Conservation (phyloP, 345 rosid genomes). For the Nephelium lappaceum region DNA sequence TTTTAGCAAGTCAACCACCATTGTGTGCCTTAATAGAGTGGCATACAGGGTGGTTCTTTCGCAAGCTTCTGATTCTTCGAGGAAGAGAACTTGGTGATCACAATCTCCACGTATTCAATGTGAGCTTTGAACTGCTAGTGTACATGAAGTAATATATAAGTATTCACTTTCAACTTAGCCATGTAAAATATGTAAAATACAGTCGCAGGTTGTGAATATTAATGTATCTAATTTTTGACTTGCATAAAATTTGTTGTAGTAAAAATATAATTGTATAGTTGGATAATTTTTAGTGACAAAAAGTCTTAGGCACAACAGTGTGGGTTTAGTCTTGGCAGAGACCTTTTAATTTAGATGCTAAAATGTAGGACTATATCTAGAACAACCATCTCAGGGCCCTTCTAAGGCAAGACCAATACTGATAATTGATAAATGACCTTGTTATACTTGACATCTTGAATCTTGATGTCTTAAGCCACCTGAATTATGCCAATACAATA, state of each 20-base stretch:
- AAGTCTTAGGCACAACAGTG: not conserved
- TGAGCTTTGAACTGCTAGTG: slow-evolving; percentile 36
- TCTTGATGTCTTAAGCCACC: not conserved
- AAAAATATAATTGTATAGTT: not conserved
- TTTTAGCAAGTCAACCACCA: slow-evolving; percentile 45
- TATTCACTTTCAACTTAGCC: not conserved
- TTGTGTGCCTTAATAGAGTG: slow-evolving; percentile 30
- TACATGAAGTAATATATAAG: not conserved
- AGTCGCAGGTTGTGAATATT: not conserved
- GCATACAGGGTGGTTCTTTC: slow-evolving; percentile 64
- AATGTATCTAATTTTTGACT: not conserved
- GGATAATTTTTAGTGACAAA: not conserved
- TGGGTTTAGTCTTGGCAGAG: not conserved
- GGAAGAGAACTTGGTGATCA: slow-evolving; percentile 38
- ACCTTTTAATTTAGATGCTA: not conserved
- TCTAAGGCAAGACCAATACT: not conserved
- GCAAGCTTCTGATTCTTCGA: slow-evolving; percentile 41
- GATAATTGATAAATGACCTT: not conserved
- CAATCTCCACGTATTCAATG: slow-evolving; percentile 45
- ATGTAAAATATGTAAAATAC: not conserved
- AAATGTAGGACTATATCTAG: not conserved
- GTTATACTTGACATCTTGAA: not conserved
- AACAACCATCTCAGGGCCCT: not conserved
- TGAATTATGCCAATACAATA: not conserved
- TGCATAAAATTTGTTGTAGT: not conserved